Conservation (phyloP, 148 eudicot genomes). For the Agrostemma githago region DNA sequence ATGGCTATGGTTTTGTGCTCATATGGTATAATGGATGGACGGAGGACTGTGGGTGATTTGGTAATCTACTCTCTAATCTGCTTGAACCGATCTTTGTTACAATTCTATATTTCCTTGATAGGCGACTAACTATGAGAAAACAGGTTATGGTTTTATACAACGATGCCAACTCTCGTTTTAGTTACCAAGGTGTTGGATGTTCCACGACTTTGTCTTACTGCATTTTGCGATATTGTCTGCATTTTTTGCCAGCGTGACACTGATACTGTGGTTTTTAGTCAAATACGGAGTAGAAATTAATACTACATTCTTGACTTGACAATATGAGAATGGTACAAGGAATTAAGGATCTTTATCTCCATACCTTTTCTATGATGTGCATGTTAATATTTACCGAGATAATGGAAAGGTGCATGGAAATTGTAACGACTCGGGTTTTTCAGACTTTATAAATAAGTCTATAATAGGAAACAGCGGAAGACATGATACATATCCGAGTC, state of each 20-base stretch:
- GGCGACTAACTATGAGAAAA: slow-evolving; percentile 12
- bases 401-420: not conserved
- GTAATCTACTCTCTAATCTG: slow-evolving; percentile 30
- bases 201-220: no score
- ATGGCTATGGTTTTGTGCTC: slow-evolving; percentile 86
- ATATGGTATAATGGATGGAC: slow-evolving; percentile 66
- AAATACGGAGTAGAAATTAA: not conserved
- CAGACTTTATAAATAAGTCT: no score
- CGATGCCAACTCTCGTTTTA: not conserved
- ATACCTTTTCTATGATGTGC: not conserved
- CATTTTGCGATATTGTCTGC: not conserved
- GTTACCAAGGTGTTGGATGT: not conserved
- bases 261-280: not conserved
- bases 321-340: not conserved
- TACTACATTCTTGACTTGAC: not conserved
- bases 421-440: no score
- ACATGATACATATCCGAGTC: no score
- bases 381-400: not conserved
- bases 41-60: slow-evolving; percentile 95
- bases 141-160: slow-evolving; percentile 39
- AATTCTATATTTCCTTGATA: not conserved
- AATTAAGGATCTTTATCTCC: not conserved
- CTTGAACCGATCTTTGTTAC: not conserved
- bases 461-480: no score
- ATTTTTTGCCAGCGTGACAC: not conserved